These are phyloP conservation scores for Hibiscus syriacus DNA, from an alignment of 345 rosid species.

Conservation along the genomic window DNA sequence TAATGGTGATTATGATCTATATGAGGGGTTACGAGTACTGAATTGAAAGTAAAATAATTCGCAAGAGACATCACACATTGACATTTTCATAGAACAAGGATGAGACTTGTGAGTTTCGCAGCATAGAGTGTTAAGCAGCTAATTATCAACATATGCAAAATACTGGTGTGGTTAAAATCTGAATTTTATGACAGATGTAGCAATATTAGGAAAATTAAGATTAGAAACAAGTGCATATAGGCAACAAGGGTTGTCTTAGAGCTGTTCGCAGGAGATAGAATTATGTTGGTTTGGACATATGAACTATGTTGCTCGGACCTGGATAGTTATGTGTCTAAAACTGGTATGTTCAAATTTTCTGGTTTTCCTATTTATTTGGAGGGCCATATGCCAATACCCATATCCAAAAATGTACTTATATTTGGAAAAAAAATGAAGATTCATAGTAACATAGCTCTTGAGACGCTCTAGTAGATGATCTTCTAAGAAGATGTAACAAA, in stretches of 20 bases:
- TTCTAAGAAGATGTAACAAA: too few species aligned
- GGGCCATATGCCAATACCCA: too few species aligned
- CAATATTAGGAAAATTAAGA: background rate
- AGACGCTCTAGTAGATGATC: too few species aligned
- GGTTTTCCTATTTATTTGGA: too few species aligned
- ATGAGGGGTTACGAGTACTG: background rate
- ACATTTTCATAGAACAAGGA: background rate
- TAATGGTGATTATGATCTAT: background rate
- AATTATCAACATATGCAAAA: background rate
- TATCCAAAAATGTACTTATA: too few species aligned
- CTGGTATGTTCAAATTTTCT: too few species aligned
- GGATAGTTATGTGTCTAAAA: too few species aligned
- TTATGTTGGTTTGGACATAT: background rate
- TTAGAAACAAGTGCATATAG: background rate
- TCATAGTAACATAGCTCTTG: too few species aligned
- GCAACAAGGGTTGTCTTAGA: background rate
- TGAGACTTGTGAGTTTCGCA: background rate
- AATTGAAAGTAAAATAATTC: background rate
- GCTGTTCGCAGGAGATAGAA: background rate
- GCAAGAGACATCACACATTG: background rate
- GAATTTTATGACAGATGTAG: background rate
- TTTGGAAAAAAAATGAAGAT: too few species aligned
- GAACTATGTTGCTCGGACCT: background rate
- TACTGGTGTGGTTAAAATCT: background rate
- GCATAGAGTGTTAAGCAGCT: background rate